Evolutionary conservation across 2,329 filamentous ascomycete species (phyloP).

Genomic region (Chrysoporthe deuterocubensis): DNA sequence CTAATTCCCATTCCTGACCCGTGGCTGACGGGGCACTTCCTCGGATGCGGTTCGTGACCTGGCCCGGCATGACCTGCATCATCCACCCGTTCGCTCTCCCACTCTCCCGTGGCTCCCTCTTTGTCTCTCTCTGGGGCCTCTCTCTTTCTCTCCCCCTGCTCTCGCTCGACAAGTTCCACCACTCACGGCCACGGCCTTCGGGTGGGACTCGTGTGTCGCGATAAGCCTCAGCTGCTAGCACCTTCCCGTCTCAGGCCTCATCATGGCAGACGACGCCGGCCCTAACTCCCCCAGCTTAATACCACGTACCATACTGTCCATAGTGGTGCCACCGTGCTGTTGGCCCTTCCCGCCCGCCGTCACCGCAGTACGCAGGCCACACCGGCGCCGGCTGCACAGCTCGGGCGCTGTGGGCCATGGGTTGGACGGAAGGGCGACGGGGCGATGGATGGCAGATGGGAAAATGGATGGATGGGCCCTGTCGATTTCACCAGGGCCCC

Average conservation of each 20-base stretch:
- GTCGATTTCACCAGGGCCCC: no score
- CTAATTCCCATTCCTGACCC: neutral
- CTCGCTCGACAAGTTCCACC: neutral
- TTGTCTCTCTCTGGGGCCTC: no score
- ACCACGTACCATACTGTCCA: neutral
- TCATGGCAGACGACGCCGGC: neutral
- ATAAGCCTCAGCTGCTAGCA: slow-evolving; percentile 5
- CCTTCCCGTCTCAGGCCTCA: slow-evolving; percentile 6
- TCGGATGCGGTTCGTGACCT: neutral
- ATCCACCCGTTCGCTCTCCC: no score
- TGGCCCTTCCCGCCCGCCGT: no score
- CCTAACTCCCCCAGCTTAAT: neutral
- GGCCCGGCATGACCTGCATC: neutral
- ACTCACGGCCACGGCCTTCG: neutral
- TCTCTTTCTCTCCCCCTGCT: neutral
- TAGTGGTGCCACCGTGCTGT: neutral
- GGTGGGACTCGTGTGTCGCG: neutral
- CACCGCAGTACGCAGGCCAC: no score
- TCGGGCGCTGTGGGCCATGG: no score
- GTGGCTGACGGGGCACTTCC: neutral
- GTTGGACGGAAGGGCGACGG: no score
- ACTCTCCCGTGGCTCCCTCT: no score
- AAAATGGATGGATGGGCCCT: no score
- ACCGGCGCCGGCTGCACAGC: no score
- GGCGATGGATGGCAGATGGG: no score